Base-by-base conservation (phyloP, 2,329 filamentous ascomycete genomes). In the Neoarthrinium moseri region DNA sequence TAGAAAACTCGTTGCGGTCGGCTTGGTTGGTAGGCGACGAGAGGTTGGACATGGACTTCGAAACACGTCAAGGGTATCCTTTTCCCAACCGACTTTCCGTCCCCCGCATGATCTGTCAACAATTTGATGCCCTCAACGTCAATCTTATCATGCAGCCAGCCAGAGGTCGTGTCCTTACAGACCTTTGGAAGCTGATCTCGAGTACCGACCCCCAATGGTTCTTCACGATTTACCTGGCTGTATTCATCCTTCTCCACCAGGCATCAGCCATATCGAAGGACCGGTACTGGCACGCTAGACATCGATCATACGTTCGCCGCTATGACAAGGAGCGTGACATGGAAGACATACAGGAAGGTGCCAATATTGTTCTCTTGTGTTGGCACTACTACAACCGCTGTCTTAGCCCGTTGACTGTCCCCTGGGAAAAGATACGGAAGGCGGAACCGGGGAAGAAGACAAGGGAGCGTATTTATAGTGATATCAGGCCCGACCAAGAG, bases 361-460 rank as follows among this genome's bases (percentile, higher is more conserved):
- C 69, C 22, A 74, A 71, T 40, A 69, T 69, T 42, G 59, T 78
- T 22, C 68, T 79, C 2, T 59, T 62, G 10, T 64, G 76, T 43
- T 79, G 76, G 76, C 72, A 75, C 39, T 78, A 78, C 52, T 78
- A 70, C 57, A 72, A 70, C 46, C 65, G 64, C 24, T 53, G 63
- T 20, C 51, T 58, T 13, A 57, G 66, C n/a, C 60, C 65, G 0
- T 48, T 57, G 32, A 47, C 56, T 6, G 47, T 57, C 24, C 52
- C 62, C 17, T 62, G 56, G 42, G 52, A 60, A 8, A 51, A 57
- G 20, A 54, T 56, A 21, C 60, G 54, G 35, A 52, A 60, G 13
- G 18, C 32, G 4, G 27, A 43, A 11, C 13, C n/a, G 5, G 32
- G 11, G 7, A 51, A 58, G 21, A 53, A 56, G 4, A 50, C 51